These are phyloP conservation scores for Penicillium frequentans DNA, from an alignment of 2,329 filamentous ascomycete genomes.

Conservation along the genomic window DNA sequence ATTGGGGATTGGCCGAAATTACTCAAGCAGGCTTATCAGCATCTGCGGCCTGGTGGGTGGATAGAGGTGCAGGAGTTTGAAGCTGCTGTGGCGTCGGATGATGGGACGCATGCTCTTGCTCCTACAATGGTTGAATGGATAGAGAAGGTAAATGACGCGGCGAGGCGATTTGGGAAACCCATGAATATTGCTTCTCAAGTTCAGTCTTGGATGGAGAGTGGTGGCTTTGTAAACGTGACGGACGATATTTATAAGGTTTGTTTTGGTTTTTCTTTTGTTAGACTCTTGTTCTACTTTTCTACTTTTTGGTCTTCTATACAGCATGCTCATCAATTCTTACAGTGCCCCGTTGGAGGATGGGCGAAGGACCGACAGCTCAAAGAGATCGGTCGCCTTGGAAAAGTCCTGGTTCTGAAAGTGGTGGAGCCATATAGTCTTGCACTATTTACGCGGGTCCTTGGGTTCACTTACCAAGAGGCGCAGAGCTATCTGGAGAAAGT, in stretches of 20 bases:
- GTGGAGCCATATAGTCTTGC: constrained; percentile 41
- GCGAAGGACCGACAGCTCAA: constrained; percentile 34
- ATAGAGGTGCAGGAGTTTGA: constrained; percentile 39
- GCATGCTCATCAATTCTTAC: constrained; percentile 1
- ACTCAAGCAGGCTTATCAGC: constrained; percentile 30
- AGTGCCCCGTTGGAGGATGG: constrained; percentile 38
- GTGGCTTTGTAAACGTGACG: constrained; percentile 33
- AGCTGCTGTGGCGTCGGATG: constrained; percentile 28
- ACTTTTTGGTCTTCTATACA: neutral
- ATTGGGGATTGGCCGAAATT: constrained; percentile 37
- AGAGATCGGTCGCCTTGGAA: constrained; percentile 35
- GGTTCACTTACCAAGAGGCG: constrained; percentile 32
- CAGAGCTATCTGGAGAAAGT: constrained; percentile 30
- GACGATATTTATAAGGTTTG: constrained; percentile 39
- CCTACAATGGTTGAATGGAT: constrained; percentile 29
- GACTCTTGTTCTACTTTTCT: no score
- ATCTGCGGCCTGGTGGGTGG: constrained; percentile 38
- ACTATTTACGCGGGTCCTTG: constrained; percentile 39
- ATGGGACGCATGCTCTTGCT: constrained; percentile 30
- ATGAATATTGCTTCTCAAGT: constrained; percentile 35
- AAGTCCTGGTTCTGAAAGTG: constrained; percentile 30
- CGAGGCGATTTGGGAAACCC: constrained; percentile 34
- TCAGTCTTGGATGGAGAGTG: constrained; percentile 26
- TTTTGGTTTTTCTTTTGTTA: neutral
- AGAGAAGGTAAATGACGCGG: constrained; percentile 29